Evolutionary conservation across 164 flowering plant species (phyloP).

Genomic region (Vitis labrusca): DNA sequence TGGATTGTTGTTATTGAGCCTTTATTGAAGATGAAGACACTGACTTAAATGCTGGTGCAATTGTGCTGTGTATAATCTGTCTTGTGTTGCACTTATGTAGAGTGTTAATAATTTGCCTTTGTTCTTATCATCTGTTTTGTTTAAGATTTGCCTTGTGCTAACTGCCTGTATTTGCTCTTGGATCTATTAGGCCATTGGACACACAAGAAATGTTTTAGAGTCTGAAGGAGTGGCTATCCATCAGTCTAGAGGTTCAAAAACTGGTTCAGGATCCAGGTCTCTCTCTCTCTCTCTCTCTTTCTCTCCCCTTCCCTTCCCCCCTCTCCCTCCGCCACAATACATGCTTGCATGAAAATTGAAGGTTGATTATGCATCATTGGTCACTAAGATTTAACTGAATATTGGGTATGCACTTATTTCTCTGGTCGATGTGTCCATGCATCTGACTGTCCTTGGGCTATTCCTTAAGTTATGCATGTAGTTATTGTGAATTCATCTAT

Average conservation of each 20-base stretch:
- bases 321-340: neutral
- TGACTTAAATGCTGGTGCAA: too few species aligned
- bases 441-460: neutral
- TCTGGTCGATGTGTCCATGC: neutral
- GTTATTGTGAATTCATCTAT: neutral
- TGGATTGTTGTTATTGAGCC: too few species aligned
- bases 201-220: slow-evolving; percentile 35
- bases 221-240: slow-evolving; percentile 35
- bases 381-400: too few species aligned
- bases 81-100: too few species aligned
- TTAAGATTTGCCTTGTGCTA: neutral
- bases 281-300: slow-evolving; percentile 19
- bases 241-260: slow-evolving; percentile 38
- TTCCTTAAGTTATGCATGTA: neutral
- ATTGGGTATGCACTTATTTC: neutral
- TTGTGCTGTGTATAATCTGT: too few species aligned
- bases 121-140: too few species aligned
- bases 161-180: neutral
- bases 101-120: too few species aligned
- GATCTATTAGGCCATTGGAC: slow-evolving; percentile 39
- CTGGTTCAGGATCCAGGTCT: slow-evolving; percentile 44
- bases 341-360: too few species aligned
- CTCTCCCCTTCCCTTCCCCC: neutral
- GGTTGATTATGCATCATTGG: too few species aligned
- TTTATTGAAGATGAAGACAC: too few species aligned